Evolutionary conservation across 352 stramenopile species (phyloP), one percentile per base, ranked within the genome.

Genomic region (Pythium coloratum): DNA sequence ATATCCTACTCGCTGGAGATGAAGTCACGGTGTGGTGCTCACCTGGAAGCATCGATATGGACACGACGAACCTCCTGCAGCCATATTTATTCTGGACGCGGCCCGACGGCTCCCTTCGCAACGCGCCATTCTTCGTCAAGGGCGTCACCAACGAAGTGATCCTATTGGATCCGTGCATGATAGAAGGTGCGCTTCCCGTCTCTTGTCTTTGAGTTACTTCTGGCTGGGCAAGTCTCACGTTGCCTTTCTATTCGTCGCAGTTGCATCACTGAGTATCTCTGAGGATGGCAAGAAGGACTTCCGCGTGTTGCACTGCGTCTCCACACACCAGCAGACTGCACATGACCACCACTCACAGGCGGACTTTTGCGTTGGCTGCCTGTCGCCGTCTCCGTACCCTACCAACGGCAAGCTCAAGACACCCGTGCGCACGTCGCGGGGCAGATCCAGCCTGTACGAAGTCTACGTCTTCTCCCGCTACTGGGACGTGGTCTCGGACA

Each of bases 381-480:
- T 91, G 1, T 88, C 80, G 7, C 83, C 83, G 5, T 74, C 82
- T 10, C 66, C 67, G 38, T 69, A 18, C 62, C 86, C 54, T 73
- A 54, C 30, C 40, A 36, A 46, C 14, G 64, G 76, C 49, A 75
- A 67, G 56, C 46, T 53, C 46, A 53, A n/a, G 2, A 53, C 46
- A 26, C 46, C 46, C 6, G 18, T 53, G 46, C 18, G 46, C 20
- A 53, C 46, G 8, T 53, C 46, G 5, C 46, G 46, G 9, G 46
- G 46, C 46, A n/a, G 46, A 16, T 53, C 46, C n/a, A 53, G 67
- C 36, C 28, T 68, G n/a, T 68, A 76, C 33, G 77, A 89, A 61
- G 77, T 92, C 16, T 93, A 95, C 66, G 77, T 94, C 8, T 93
- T 94, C 66, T 92, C 85, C 26, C 85, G 87, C 38, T 94, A 95